Conservation (phyloP, 257 asterid genomes). For the Datura wrightii region DNA sequence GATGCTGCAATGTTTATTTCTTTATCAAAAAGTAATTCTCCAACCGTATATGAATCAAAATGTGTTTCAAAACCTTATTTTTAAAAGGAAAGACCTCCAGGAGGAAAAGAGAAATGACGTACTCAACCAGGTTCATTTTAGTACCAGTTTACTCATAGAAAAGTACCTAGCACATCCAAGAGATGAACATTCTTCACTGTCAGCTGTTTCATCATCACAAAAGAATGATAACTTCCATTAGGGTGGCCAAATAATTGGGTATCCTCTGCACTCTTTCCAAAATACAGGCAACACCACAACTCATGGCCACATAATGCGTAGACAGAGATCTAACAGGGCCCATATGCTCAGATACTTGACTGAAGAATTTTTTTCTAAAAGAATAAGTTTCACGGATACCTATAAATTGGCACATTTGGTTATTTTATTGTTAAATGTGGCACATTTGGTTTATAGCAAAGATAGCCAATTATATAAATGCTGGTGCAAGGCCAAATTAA, state of each 20-base stretch:
- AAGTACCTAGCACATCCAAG: not conserved
- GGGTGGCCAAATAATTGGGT: not conserved
- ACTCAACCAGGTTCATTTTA: not conserved
- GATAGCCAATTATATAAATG: not conserved
- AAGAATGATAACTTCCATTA: slow-evolving; percentile 19
- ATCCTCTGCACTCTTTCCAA: not conserved
- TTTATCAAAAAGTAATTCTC: not conserved
- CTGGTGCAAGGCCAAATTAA: not conserved
- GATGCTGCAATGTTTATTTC: not conserved
- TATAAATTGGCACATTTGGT: not conserved
- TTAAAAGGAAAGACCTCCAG: not conserved
- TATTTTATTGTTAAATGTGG: not conserved
- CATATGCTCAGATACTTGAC: slow-evolving; percentile 2
- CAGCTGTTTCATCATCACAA: slow-evolving; percentile 14
- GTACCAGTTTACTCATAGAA: not conserved
- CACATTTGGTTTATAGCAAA: not conserved
- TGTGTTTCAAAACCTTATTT: not conserved
- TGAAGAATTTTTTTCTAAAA: not conserved
- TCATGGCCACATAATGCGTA: not conserved
- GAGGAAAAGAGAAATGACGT: not conserved
- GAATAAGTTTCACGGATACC: not conserved
- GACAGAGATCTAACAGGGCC: not conserved
- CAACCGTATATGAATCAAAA: not conserved
- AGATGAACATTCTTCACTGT: not conserved
- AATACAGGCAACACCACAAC: not conserved